Evolutionary conservation across 2,329 filamentous ascomycete species (phyloP), one percentile per base, ranked within the genome.

Genomic region (Cladobotryum mycophilum): DNA sequence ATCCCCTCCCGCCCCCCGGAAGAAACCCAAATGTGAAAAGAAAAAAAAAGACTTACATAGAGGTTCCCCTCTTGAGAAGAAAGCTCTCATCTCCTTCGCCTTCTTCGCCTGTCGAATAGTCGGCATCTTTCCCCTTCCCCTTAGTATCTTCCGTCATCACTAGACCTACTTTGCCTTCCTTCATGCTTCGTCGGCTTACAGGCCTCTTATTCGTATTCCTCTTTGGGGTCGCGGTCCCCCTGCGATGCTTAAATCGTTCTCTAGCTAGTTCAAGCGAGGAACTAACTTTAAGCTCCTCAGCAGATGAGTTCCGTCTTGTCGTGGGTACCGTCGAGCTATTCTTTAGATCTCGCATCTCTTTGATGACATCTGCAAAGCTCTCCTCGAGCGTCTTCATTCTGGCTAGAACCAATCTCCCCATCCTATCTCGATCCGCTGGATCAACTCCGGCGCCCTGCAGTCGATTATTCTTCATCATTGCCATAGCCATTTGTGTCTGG

Each of bases 331-430:
- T 73, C 30, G 70, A 72, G 37, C 68, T 71, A 43, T 67, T 69
- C 67, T 74, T 80, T 64, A 80, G 70, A 55, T 82, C 81, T 55
- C 87, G 82, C 65, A 95, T 85, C 66, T 93, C 89, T 55, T 81
- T 82, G 51, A 90, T 80, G n/a, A 95, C 85, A 53, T 96, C 89
- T 2, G 86, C 80, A 66, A 97, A 92, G 13, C 90, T 86, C 68
- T 95, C 89, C 65, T 97, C 91, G 2, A 97, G 76, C 7, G 86
- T 92, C 66, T 93, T 93, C 89, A 96, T 96, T 34, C 89, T 78
- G 8, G 89, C 89, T 42, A 96, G 74, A 68, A 96, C 86, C 42
- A 96, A 78, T 50, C 89, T 81, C 58, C 85, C 84, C 79, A 91
- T 86, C 38, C 87, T 80, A 61, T 88, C 85, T 20, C 66, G 80